Percentiles rank a stretch among this genome's conserved stretches.
Evolutionary conservation across 2,329 filamentous ascomycete species (phyloP).

Genomic region (Fusarium musae): DNA sequence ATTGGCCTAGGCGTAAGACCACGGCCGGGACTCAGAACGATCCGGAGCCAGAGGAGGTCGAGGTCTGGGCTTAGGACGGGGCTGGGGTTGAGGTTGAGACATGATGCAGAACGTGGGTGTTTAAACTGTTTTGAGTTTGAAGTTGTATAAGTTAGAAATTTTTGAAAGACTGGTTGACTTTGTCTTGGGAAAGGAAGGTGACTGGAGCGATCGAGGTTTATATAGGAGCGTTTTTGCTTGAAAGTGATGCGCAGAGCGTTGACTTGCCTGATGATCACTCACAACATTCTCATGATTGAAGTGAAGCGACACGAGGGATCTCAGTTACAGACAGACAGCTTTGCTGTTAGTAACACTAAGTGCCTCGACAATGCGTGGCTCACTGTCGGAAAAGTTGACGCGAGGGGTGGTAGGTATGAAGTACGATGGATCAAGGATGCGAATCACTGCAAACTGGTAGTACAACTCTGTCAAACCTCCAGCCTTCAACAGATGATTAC

Average conservation of each 20-base stretch:
- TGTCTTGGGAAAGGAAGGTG: too few relatives aligned
- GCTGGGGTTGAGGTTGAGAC: background rate
- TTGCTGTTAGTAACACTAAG: background rate
- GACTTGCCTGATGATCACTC: background rate
- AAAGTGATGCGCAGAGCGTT: too few relatives aligned
- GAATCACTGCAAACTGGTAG: accelerated
- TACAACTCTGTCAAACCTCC: accelerated
- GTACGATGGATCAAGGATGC: background rate
- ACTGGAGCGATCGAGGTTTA: background rate
- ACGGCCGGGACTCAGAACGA: background rate
- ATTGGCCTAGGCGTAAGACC: too few relatives aligned
- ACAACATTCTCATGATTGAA: accelerated
- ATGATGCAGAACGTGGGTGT: accelerated
- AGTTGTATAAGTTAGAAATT: accelerated
- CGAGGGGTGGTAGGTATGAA: accelerated
- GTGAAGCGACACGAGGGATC: too few relatives aligned
- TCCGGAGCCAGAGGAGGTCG: background rate
- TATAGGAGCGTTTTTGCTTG: background rate
- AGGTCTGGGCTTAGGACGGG: accelerated
- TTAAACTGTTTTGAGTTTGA: accelerated
- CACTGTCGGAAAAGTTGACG: background rate
- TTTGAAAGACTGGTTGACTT: accelerated
- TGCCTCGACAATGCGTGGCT: accelerated
- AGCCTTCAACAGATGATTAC: background rate
- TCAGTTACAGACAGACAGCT: accelerated